A percentile compares a stretch with the other conserved stretches of the same genome.
Conservation (phyloP, 306 rosid genomes). For the Morella rubra region DNA sequence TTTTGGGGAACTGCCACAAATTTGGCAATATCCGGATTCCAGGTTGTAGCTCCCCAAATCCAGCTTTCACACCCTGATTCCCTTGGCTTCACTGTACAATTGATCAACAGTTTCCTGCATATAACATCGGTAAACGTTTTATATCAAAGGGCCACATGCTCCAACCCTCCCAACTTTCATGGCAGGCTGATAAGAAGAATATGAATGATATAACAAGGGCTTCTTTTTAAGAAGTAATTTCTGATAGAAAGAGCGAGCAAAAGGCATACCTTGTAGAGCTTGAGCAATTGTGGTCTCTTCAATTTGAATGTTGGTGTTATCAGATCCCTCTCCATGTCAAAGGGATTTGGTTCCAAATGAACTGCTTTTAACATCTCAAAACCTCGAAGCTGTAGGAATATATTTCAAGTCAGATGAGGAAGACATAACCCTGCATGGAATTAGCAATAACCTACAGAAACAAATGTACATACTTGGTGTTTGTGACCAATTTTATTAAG, state of each 20-base stretch:
- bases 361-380: slow-evolving; percentile 83
- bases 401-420: slow-evolving; percentile 23
- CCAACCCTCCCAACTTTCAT: neutral
- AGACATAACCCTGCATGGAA: slow-evolving; percentile 14
- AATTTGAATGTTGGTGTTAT: slow-evolving; percentile 88
- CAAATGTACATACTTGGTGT: slow-evolving; percentile 54
- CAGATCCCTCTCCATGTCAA: slow-evolving; percentile 89
- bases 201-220: neutral
- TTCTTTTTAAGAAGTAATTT: no score
- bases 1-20: slow-evolving; percentile 15
- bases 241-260: neutral
- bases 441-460: slow-evolving; percentile 6
- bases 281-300: slow-evolving; percentile 80
- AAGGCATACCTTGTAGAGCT: slow-evolving; percentile 64
- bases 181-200: neutral
- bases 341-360: slow-evolving; percentile 78
- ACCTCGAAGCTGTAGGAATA: slow-evolving; percentile 72
- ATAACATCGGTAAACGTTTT: slow-evolving; percentile 2
- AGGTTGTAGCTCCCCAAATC: neutral
- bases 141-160: neutral
- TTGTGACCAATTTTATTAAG: slow-evolving; percentile 70
- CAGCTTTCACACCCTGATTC: slow-evolving; percentile 29
- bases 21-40: slow-evolving; percentile 6
- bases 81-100: slow-evolving; percentile 68
- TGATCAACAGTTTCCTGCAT: slow-evolving; percentile 63